Evolutionary conservation across 345 rosid genomes (phyloP), one percentile per base, ranked within the genome.

Genomic region (Murraya koenigii): DNA sequence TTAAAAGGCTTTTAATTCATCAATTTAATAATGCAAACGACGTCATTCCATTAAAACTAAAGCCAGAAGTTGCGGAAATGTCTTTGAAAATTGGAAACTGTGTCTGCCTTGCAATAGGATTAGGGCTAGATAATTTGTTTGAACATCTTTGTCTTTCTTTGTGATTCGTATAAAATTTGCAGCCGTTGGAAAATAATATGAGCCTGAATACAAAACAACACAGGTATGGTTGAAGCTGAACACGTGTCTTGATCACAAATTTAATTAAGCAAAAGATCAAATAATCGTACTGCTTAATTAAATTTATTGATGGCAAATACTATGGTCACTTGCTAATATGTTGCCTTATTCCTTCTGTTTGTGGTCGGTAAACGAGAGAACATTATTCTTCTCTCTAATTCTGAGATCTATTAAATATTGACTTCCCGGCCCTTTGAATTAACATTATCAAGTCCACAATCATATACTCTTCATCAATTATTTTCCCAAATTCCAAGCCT

Each of bases 21-120:
- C 56, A 15, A 64, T 75, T 75, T 64, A 35, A 68, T 70, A 69
- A 32, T 61, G 75, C 8, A 68, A 36, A 69, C 35, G 30, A 76
- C 82, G 82, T 80, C 87, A 74, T 28, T 78, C 85, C 82, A 78
- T 77, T 81, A 62, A 28, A 35, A 52, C 47, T 70, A 82, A 84
- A 82, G 87, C 90, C 87, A 59, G 13, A 77, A 74, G 25, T 87
- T 66, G 41, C 81, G 90, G 86, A 66, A 32, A 13, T 56, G 74
- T 54, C 56, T 66, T 82, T 80, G 77, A 76, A 82, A 78, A 39
- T 71, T 72, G 38, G 66, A 44, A 35, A 72, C n/a, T 35, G 33
- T 71, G 66, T 44, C 20, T 44, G 72, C 80, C 66, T 47, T 62
- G 36, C 20, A 14, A 39, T 58, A 44, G 30, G 64, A 33, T 52